These are phyloP conservation scores for Auriscalpium vulgare DNA, from an alignment of 768 basidiomycete species.

Conservation along the genomic window DNA sequence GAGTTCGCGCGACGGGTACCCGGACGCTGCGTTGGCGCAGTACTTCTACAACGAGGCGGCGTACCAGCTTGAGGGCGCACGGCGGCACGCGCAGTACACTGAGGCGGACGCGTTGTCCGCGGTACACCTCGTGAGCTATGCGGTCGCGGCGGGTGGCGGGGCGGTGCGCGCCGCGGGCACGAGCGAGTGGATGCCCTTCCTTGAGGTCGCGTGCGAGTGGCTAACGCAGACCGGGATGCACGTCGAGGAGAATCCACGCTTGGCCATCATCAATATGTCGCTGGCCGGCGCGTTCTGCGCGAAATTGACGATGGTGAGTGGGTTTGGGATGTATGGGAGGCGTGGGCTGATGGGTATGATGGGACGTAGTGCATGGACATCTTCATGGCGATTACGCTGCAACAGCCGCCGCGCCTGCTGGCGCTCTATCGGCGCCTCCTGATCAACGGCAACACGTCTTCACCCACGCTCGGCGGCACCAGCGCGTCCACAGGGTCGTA, in stretches of 20 bases:
- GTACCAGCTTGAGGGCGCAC: constrained; percentile 12
- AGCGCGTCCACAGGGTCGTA: constrained; percentile 21
- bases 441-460: constrained; percentile 37
- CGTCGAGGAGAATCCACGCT: constrained; percentile 55
- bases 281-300: constrained; percentile 48
- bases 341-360: background rate
- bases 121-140: constrained; percentile 67
- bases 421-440: constrained; percentile 61
- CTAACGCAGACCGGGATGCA: constrained; percentile 57
- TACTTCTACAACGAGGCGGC: constrained; percentile 13
- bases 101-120: constrained; percentile 75
- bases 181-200: constrained; percentile 62
- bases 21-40: constrained; percentile 10
- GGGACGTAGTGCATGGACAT: constrained; percentile 67
- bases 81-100: constrained; percentile 18
- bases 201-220: constrained; percentile 73
- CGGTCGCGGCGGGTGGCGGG: constrained; percentile 28
- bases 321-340: background rate
- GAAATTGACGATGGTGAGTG: constrained; percentile 66
- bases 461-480: constrained; percentile 20
- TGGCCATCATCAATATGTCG: constrained; percentile 48
- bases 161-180: constrained; percentile 48
- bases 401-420: constrained; percentile 58
- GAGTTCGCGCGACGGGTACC: background rate
- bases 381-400: constrained; percentile 55